These are phyloP conservation scores for Aleurites moluccanus DNA, from an alignment of 441 rosid genomes.

Conservation along the genomic window DNA sequence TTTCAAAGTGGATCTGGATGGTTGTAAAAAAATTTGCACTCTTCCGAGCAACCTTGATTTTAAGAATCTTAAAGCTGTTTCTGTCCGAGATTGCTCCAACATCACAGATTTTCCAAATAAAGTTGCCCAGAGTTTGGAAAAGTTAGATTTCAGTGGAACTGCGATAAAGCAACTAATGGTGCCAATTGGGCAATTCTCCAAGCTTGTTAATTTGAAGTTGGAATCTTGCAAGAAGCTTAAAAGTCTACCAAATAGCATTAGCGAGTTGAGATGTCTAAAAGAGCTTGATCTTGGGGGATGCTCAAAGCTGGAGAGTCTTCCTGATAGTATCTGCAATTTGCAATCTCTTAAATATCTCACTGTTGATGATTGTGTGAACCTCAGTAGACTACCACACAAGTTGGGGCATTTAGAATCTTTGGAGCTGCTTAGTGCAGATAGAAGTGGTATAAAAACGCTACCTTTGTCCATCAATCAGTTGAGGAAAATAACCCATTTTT, in stretches of 20 bases:
- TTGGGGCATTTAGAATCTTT: slow-evolving; percentile 5
- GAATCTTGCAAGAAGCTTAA: background rate
- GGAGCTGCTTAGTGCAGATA: background rate
- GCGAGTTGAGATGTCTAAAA: background rate
- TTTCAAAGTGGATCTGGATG: background rate
- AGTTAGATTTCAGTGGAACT: too few species aligned
- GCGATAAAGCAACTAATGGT: too few species aligned
- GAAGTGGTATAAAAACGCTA: slow-evolving; percentile 6
- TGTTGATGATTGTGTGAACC: background rate
- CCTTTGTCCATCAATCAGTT: slow-evolving; percentile 17
- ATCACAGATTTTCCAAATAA: too few species aligned
- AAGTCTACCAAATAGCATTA: background rate
- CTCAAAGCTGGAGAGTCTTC: background rate
- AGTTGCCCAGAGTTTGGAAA: too few species aligned
- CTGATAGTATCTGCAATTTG: background rate
- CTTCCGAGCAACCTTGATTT: too few species aligned
- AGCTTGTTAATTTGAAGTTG: background rate
- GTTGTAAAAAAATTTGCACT: too few species aligned
- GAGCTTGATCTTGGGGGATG: background rate
- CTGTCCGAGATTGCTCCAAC: too few species aligned
- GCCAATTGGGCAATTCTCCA: too few species aligned
- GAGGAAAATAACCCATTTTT: slow-evolving; percentile 5
- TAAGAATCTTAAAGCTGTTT: too few species aligned
- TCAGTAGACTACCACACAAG: background rate
- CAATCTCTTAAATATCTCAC: background rate